phyloP scores from a whole-genome alignment of 75 land plant genomes.

The Picea glauca region DNA sequence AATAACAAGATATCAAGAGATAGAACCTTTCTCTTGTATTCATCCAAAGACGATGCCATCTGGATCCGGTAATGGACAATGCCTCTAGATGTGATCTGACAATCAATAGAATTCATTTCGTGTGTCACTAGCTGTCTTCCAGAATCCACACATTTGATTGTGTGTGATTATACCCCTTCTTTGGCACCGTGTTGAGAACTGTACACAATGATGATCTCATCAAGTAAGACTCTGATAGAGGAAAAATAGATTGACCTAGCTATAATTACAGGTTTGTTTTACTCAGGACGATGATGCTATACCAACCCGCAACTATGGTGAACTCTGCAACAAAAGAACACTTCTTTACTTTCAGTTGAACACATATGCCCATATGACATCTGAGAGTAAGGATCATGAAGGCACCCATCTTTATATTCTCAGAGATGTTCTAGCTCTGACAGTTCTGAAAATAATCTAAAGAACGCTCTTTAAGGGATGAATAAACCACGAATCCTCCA shows the following conservation, averaged over 20 bases:
- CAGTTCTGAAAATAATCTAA: conserved; percentile 3
- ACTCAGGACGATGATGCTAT: neutral
- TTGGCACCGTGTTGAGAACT: neutral
- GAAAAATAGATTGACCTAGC: neutral
- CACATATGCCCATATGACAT: conserved; percentile 3
- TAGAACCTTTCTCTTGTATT: neutral
- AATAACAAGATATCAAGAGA: conserved; percentile 1
- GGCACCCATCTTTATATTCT: conserved; percentile 1
- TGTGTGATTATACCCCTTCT: conserved; percentile 1
- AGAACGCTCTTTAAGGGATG: neutral
- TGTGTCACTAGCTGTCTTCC: neutral
- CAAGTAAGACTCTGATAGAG: neutral
- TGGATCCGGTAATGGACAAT: neutral
- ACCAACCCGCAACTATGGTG: neutral
- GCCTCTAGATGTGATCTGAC: neutral
- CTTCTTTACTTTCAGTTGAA: neutral
- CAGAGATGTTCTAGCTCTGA: neutral
- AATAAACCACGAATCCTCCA: neutral
- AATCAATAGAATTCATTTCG: neutral
- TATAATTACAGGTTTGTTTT: conserved; percentile 9
- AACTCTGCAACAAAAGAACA: conserved; percentile 1
- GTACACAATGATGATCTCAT: conserved; percentile 4
- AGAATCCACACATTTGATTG: neutral
- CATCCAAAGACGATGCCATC: neutral
- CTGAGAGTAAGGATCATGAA: neutral